A percentile compares a stretch with the other conserved stretches of the same genome.
Evolutionary conservation across 306 rosid genomes (phyloP).

Genomic region (Pterocarpus santalinus): DNA sequence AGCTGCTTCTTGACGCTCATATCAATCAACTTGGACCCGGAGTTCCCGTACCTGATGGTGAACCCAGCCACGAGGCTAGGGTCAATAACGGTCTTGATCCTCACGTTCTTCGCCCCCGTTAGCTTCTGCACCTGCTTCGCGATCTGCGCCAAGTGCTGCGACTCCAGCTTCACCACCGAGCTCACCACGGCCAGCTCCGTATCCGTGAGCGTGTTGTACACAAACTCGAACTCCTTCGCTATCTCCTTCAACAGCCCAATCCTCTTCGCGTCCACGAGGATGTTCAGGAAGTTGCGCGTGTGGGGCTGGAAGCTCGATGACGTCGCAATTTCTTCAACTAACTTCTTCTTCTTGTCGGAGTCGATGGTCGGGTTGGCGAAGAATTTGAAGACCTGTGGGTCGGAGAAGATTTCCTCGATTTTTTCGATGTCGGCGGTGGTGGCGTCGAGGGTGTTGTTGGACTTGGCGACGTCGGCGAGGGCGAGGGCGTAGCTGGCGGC

Average conservation of each 20-base stretch:
- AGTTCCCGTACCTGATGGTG: conserved; percentile 75
- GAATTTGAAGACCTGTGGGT: conserved; percentile 55
- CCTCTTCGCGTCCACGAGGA: conserved; percentile 67
- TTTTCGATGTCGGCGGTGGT: conserved; percentile 78
- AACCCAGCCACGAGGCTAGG: conserved; percentile 87
- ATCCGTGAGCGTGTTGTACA: conserved; percentile 64
- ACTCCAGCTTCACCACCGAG: conserved; percentile 90
- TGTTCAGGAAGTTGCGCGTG: conserved; percentile 74
- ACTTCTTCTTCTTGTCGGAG: conserved; percentile 51
- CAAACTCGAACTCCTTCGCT: conserved; percentile 70
- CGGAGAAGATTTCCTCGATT: conserved; percentile 68
- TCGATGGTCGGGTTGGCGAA: conserved; percentile 70
- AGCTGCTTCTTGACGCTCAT: conserved; percentile 94
- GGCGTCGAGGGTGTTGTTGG: conserved; percentile 75
- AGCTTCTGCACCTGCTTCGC: conserved; percentile 97
- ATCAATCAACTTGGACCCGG: conserved; percentile 87
- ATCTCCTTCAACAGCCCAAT: conserved; percentile 68
- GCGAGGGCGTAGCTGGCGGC: conserved; percentile 85
- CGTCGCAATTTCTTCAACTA: conserved; percentile 62
- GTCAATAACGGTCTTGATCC: conserved; percentile 79
- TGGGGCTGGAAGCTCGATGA: conserved; percentile 63
- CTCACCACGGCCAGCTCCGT: conserved; percentile 83
- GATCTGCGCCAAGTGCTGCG: conserved; percentile 91
- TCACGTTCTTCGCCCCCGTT: conserved; percentile 83
- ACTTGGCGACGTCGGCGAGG: conserved; percentile 69